Evolutionary conservation across 805 yeast genomes (phyloP).

Genomic region (Metschnikowia orientalis): DNA sequence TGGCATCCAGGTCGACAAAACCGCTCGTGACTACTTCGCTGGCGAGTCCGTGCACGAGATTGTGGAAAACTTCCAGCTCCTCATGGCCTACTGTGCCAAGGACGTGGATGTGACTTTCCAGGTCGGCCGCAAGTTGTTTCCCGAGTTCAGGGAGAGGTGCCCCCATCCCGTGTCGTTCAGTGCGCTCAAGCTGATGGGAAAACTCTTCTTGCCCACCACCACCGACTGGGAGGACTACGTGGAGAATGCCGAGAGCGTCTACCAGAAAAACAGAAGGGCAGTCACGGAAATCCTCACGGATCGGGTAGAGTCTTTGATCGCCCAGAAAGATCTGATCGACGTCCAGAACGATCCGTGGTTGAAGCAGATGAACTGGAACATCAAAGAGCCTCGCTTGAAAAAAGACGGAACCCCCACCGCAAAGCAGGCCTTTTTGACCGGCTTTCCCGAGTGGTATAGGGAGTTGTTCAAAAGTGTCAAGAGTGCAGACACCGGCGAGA

Average conservation of each 20-base stretch:
- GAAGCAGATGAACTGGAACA: conserved; percentile 82
- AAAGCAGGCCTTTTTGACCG: conserved; percentile 73
- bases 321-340: conserved; percentile 25
- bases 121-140: conserved; percentile 66
- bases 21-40: conserved; percentile 60
- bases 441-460: conserved; percentile 92
- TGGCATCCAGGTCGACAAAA: conserved; percentile 60
- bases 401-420: conserved; percentile 68
- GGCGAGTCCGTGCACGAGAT: conserved; percentile 51
- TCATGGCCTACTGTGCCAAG: conserved; percentile 77
- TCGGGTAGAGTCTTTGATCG: conserved; percentile 58
- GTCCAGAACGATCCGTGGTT: conserved; percentile 79
- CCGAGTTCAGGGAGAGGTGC: conserved; percentile 58
- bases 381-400: conserved; percentile 53
- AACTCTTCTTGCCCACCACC: conserved; percentile 75
- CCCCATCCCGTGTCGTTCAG: conserved; percentile 96
- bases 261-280: conserved; percentile 50
- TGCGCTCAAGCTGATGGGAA: conserved; percentile 70
- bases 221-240: conserved; percentile 69
- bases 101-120: conserved; percentile 76
- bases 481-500: conserved; percentile 27
- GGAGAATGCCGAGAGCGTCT: conserved; percentile 61
- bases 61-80: conserved; percentile 49
- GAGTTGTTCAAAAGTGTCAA: conserved; percentile 40
- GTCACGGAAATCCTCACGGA: conserved; percentile 56